phyloP scores from a whole-genome alignment of 495 filamentous ascomycete species.

The Emericellopsis terricola region DNA sequence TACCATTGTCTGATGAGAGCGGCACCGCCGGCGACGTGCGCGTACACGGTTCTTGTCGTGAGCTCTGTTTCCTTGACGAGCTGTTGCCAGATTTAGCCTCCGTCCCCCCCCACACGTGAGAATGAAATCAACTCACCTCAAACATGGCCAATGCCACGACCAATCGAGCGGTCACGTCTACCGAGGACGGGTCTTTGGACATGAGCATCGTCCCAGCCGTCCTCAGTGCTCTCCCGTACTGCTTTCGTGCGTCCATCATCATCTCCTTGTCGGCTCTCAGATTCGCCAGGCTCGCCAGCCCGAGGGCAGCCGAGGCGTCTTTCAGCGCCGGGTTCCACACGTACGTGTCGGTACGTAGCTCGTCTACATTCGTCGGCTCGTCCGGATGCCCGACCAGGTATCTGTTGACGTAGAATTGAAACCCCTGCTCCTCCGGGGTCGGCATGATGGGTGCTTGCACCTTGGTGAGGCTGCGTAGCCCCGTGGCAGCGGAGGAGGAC shows the following conservation, averaged over 20 bases:
- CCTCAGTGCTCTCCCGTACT: conserved; percentile 23
- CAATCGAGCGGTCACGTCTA: conserved; percentile 13
- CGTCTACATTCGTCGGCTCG: conserved; percentile 17
- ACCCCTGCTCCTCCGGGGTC: conserved; percentile 19
- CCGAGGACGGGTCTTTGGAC: conserved; percentile 7
- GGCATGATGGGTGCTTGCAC: not conserved
- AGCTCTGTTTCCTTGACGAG: conserved; percentile 16
- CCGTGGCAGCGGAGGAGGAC: not conserved
- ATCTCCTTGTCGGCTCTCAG: conserved; percentile 22
- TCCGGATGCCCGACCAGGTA: conserved; percentile 29
- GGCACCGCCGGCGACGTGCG: conserved; percentile 26
- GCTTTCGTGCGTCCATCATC: conserved; percentile 17
- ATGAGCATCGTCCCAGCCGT: conserved; percentile 15
- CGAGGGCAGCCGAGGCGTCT: conserved; percentile 26
- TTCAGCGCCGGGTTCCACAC: conserved; percentile 12
- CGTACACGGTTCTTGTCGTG: conserved; percentile 15
- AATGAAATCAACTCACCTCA: conserved; percentile 14
- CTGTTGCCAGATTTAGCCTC: conserved; percentile 3
- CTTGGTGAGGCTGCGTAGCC: not conserved
- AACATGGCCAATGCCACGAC: conserved; percentile 28
- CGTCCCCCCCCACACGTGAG: not conserved
- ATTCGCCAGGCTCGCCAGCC: conserved; percentile 24
- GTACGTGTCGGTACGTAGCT: conserved; percentile 9
- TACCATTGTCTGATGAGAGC: conserved; percentile 19
- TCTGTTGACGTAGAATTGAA: conserved; percentile 28